Evolutionary conservation across 2,329 filamentous ascomycete genomes (phyloP).

Genomic region (Xylaria sp.): DNA sequence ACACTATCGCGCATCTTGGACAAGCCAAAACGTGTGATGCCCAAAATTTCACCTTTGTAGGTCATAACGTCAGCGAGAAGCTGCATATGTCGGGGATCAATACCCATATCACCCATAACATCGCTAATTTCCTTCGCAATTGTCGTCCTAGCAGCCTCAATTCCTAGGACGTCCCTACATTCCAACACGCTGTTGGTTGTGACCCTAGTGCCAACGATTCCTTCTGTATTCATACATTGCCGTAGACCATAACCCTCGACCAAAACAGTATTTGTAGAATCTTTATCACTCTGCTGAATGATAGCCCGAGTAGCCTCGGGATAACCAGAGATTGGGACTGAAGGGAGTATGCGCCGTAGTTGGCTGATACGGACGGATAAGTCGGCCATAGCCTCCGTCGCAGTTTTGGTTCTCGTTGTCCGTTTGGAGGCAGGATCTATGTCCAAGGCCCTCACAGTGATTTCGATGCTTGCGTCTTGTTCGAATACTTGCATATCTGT

Average conservation of each 20-base stretch:
- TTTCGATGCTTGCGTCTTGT: slow-evolving; percentile 71
- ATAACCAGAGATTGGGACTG: slow-evolving; percentile 90
- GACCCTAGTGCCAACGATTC: slow-evolving; percentile 81
- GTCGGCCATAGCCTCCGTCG: slow-evolving; percentile 67
- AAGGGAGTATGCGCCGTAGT: slow-evolving; percentile 82
- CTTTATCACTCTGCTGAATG: slow-evolving; percentile 67
- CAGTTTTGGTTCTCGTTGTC: slow-evolving; percentile 59
- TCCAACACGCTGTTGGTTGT: slow-evolving; percentile 92
- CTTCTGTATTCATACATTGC: slow-evolving; percentile 91
- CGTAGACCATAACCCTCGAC: slow-evolving; percentile 95
- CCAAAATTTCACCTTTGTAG: slow-evolving; percentile 95
- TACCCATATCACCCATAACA: slow-evolving; percentile 95
- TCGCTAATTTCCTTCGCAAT: slow-evolving; percentile 88
- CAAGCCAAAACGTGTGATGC: slow-evolving; percentile 95
- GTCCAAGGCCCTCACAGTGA: slow-evolving; percentile 72
- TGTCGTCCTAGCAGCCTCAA: slow-evolving; percentile 90
- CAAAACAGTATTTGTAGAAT: slow-evolving; percentile 72
- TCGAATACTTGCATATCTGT: slow-evolving; percentile 72
- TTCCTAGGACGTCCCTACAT: slow-evolving; percentile 85
- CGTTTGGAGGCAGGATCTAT: slow-evolving; percentile 62
- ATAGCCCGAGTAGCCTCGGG: slow-evolving; percentile 86
- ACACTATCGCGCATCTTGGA: slow-evolving; percentile 97
- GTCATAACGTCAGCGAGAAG: slow-evolving; percentile 98
- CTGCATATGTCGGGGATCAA: slow-evolving; percentile 98
- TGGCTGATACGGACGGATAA: slow-evolving; percentile 84